Percentiles rank a stretch among this genome's conserved stretches.
Conservation (phyloP, 495 filamentous ascomycete species). For the Pyrenula massariospora region DNA sequence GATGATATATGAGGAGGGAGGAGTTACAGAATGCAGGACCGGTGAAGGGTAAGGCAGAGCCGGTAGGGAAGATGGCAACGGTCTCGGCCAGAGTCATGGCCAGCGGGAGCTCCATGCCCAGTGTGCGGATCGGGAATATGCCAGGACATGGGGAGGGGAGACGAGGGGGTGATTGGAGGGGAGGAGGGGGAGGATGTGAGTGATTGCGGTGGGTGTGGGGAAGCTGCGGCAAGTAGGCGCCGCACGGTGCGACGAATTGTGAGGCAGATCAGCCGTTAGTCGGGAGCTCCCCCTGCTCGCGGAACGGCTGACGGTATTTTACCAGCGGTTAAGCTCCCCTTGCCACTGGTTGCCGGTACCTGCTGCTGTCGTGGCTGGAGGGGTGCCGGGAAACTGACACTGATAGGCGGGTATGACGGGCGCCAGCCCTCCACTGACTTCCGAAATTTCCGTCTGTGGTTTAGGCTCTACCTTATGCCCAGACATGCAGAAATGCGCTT, state of each 20-base stretch:
- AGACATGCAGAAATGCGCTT: too few relatives aligned
- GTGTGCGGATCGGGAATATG: neutral
- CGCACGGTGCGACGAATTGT: neutral
- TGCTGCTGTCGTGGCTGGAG: too few relatives aligned
- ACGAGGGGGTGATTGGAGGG: neutral
- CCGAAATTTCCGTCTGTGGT: neutral
- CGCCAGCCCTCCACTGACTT: neutral
- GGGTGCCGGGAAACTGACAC: neutral
- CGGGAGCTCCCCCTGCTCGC: neutral
- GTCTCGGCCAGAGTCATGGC: neutral
- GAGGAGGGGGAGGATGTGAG: neutral
- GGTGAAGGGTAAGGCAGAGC: neutral
- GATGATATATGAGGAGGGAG: neutral
- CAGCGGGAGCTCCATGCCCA: neutral
- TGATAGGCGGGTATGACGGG: too few relatives aligned
- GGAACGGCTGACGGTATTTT: conserved; percentile 1
- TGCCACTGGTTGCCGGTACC: neutral
- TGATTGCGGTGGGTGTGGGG: neutral
- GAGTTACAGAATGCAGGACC: neutral
- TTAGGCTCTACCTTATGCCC: neutral
- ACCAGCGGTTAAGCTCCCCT: neutral
- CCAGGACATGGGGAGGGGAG: too few relatives aligned
- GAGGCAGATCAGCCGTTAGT: neutral
- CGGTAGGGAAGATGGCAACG: neutral
- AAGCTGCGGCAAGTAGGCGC: neutral